phyloP scores from a whole-genome alignment of 495 filamentous ascomycete species.

The Xylaria scruposa region DNA sequence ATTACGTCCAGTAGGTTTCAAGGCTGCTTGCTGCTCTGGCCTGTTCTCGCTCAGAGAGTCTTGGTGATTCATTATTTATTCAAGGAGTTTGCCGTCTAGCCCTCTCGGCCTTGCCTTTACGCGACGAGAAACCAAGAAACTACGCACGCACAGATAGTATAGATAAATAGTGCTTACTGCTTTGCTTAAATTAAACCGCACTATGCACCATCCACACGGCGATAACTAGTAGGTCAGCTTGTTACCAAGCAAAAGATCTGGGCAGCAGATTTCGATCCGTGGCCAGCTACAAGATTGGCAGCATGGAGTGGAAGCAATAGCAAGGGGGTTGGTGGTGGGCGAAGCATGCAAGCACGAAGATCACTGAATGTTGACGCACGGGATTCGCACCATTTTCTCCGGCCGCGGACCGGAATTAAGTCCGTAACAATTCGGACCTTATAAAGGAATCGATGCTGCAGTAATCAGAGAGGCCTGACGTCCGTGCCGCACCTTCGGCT shows the following conservation, averaged over 20 bases:
- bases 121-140: not conserved
- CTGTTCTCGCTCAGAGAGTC: not conserved
- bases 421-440: too few species aligned
- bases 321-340: not conserved
- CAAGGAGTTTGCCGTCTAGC: not conserved
- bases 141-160: not conserved
- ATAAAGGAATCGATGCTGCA: not conserved
- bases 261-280: not conserved
- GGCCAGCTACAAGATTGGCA: conserved; percentile 7
- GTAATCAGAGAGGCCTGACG: not conserved
- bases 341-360: not conserved
- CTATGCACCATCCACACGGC: not conserved
- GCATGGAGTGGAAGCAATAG: not conserved
- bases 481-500: not conserved
- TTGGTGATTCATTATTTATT: too few species aligned
- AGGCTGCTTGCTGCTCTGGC: not conserved
- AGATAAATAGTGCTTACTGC: not conserved
- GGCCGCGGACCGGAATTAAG: not conserved
- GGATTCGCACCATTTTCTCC: not conserved
- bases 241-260: too few species aligned
- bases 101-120: not conserved
- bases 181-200: not conserved
- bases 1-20: not conserved
- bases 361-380: not conserved
- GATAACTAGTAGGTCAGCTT: not conserved